These are phyloP conservation scores for Trichocladium uniseriatum DNA, from an alignment of 495 filamentous ascomycete species.

Conservation along the genomic window DNA sequence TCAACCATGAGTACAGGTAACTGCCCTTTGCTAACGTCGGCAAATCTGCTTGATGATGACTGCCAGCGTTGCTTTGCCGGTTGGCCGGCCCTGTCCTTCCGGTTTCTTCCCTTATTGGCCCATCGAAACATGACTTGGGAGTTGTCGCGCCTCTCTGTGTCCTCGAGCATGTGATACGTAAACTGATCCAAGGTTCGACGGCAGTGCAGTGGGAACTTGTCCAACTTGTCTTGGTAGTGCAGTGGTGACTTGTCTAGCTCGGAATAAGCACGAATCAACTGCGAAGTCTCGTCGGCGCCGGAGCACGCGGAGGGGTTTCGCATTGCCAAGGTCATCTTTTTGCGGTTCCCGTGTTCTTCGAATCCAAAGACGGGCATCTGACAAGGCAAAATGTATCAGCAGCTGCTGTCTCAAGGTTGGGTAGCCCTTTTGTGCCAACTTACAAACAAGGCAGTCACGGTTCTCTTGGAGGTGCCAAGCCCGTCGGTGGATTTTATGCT, in stretches of 20 bases:
- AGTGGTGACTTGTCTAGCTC: not conserved
- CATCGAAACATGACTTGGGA: conserved; percentile 3
- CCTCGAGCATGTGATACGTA: conserved; percentile 1
- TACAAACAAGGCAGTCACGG: conserved; percentile 1
- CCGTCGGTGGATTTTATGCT: not conserved
- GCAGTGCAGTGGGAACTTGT: not conserved
- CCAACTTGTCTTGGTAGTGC: not conserved
- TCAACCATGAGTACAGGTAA: conserved; percentile 1
- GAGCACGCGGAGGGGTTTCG: not conserved
- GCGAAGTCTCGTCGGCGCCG: not conserved
- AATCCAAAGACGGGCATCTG: conserved; percentile 5
- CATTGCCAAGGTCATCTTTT: not conserved
- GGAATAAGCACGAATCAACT: not conserved
- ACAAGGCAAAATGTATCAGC: not conserved
- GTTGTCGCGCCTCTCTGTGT: conserved; percentile 4
- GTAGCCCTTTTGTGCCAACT: not conserved
- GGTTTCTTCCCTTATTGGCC: not conserved
- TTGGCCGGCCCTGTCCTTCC: not conserved
- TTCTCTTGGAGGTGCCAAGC: not conserved
- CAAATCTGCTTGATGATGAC: not conserved
- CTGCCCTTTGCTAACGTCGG: not conserved
- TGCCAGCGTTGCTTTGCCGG: not conserved
- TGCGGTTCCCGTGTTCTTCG: conserved; percentile 2
- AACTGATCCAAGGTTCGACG: conserved; percentile 7
- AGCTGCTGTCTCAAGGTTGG: not conserved